Conservation (phyloP, 2,329 filamentous ascomycete species). For the Epichloe uncinata region DNA sequence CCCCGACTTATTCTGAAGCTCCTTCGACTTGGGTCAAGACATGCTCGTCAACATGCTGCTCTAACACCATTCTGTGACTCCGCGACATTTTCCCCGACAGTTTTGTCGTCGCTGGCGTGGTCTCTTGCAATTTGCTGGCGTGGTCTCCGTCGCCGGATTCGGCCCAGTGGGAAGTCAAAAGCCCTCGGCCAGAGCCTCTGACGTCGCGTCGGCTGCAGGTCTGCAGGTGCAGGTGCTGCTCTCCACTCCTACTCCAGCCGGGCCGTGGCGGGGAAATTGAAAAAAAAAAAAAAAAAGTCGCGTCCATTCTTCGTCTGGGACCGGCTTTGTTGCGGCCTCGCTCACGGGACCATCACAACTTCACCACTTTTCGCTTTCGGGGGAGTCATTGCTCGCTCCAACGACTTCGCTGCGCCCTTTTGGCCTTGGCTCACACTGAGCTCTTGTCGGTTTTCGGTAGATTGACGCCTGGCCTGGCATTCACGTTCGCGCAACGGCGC, state of each 20-base stretch:
- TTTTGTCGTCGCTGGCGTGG: neutral
- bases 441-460: neutral
- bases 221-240: neutral
- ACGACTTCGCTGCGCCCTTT: neutral
- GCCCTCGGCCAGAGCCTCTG: constrained; percentile 7
- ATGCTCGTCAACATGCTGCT: constrained; percentile 1
- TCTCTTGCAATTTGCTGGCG: neutral
- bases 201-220: constrained; percentile 5
- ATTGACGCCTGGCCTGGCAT: neutral
- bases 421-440: neutral
- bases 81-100: neutral
- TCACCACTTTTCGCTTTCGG: neutral
- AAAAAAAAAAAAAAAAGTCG: constrained; percentile 9
- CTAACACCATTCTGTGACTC: neutral
- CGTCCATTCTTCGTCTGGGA: neutral
- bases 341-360: neutral
- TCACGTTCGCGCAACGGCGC: neutral
- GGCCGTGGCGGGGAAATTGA: constrained; percentile 4
- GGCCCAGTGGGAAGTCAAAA: constrained; percentile 2
- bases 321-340: constrained; percentile 3
- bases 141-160: constrained; percentile 4
- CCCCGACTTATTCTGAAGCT: neutral
- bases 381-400: neutral
- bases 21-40: neutral
- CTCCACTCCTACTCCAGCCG: constrained; percentile 4